Evolutionary conservation across 2,329 filamentous ascomycete species (phyloP).

Genomic region (Cytospora piceae): DNA sequence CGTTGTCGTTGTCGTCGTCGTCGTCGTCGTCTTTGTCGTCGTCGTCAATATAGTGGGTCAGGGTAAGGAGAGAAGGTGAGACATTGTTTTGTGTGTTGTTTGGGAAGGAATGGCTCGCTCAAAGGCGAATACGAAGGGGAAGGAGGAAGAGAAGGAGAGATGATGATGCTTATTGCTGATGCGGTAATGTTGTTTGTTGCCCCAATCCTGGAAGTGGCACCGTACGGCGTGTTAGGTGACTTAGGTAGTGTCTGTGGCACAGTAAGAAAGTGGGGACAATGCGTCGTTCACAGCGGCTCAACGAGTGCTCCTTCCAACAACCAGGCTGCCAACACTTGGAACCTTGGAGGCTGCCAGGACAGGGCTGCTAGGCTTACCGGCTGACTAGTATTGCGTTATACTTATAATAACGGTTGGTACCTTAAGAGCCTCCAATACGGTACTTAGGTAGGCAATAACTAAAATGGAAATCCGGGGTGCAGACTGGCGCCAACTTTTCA

Average conservation of each 20-base stretch:
- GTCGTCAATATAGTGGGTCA: not conserved
- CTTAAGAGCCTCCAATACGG: no score
- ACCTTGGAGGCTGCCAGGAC: no score
- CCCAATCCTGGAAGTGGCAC: not conserved
- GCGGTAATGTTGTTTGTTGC: conserved; percentile 24
- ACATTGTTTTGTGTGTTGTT: not conserved
- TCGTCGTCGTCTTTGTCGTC: not conserved
- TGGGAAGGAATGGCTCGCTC: conserved; percentile 3
- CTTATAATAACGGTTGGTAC: not conserved
- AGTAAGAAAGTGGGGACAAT: not conserved
- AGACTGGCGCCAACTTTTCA: not conserved
- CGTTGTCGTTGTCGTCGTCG: not conserved
- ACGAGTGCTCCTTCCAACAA: no score
- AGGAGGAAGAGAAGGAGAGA: not conserved
- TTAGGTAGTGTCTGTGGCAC: not conserved
- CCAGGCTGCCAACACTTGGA: no score
- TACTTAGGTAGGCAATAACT: no score
- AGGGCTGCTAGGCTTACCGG: no score
- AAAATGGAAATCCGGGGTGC: conserved; percentile 14
- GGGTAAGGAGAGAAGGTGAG: not conserved
- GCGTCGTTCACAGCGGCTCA: no score
- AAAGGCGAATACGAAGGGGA: not conserved
- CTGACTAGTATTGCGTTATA: not conserved
- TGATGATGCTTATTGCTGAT: conserved; percentile 8
- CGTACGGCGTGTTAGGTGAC: not conserved